A percentile compares a stretch with the other conserved stretches of the same genome.
Evolutionary conservation across 306 rosid species (phyloP).

Genomic region (Rubus idaeus): DNA sequence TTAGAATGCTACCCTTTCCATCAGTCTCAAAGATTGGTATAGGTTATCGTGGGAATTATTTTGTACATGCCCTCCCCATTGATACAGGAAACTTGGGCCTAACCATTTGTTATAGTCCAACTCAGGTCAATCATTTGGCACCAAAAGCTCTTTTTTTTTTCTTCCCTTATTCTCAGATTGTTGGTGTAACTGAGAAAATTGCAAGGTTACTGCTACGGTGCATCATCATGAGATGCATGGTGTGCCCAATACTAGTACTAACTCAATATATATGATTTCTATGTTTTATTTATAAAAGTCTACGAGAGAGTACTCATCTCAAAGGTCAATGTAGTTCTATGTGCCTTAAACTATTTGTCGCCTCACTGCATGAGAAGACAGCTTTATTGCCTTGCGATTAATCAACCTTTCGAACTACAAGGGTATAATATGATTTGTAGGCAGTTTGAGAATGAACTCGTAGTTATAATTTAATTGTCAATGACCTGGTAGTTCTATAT

Average conservation of each 20-base stretch:
- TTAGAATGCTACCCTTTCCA: neutral
- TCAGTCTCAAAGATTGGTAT: slow-evolving; percentile 6
- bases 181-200: slow-evolving; percentile 1
- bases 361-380: slow-evolving; percentile 25
- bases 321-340: neutral
- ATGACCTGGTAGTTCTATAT: neutral
- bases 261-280: neutral
- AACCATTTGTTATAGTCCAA: neutral
- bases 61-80: slow-evolving; percentile 6
- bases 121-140: slow-evolving; percentile 5
- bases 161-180: slow-evolving; percentile 4
- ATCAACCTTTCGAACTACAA: slow-evolving; percentile 13
- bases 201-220: neutral
- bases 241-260: neutral
- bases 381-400: neutral
- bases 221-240: neutral
- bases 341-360: neutral
- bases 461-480: slow-evolving; percentile 7
- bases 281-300: neutral
- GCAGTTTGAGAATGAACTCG: slow-evolving; percentile 7
- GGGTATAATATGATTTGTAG: neutral
- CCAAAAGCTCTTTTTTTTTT: neutral
- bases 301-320: neutral
- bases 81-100: slow-evolving; percentile 12
- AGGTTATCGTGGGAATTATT: neutral